A percentile compares a stretch with the other conserved stretches of the same genome.
Conservation (phyloP, 2,329 filamentous ascomycete genomes). For the Phaeosphaeriaceae sp. region DNA sequence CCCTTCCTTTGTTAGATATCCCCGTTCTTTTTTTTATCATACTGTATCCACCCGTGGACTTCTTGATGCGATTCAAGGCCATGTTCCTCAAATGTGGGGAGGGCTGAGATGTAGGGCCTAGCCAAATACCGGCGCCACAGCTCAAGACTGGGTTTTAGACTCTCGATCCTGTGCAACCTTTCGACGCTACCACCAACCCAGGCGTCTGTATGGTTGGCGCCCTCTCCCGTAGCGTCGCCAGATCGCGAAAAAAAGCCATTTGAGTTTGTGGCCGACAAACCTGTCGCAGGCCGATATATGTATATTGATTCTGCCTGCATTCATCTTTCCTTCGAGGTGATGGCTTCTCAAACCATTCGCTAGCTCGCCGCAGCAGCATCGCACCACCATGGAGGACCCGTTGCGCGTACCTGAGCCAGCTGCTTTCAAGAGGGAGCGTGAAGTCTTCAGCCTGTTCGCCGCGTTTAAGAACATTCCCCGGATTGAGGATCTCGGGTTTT, state of each 20-base stretch:
- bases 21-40: too few species aligned
- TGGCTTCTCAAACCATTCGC: not conserved
- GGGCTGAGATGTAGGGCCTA: not conserved
- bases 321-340: not conserved
- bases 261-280: not conserved
- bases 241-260: not conserved
- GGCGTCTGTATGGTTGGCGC: not conserved
- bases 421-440: slow-evolving; percentile 14
- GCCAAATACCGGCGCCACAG: not conserved
- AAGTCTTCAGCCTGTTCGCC: slow-evolving; percentile 19
- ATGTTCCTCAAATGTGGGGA: slow-evolving; percentile 2
- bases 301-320: too few species aligned
- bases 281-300: not conserved
- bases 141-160: slow-evolving; percentile 1
- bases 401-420: not conserved
- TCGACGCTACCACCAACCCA: not conserved
- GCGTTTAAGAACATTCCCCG: slow-evolving; percentile 18
- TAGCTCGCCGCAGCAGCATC: not conserved
- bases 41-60: too few species aligned
- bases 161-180: not conserved
- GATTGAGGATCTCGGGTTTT: slow-evolving; percentile 8
- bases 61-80: too few species aligned
- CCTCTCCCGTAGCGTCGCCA: not conserved
- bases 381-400: slow-evolving; percentile 8
- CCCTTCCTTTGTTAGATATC: too few species aligned